These are phyloP conservation scores for Stachybotrys chlorohalonatus DNA, from an alignment of 2,329 filamentous ascomycete species.

Conservation along the genomic window DNA sequence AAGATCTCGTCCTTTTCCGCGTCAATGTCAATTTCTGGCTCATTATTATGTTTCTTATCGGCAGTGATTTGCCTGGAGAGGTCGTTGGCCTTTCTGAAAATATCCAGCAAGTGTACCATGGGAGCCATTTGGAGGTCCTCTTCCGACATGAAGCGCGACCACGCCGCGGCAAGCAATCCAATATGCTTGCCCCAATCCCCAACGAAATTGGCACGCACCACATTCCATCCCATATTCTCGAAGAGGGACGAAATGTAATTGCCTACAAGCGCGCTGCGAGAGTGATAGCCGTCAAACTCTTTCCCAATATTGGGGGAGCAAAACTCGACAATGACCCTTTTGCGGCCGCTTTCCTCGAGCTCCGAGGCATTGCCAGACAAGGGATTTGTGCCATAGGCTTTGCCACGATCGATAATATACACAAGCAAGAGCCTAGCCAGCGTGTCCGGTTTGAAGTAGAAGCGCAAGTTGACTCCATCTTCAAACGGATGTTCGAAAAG, in stretches of 20 bases:
- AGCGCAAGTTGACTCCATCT: constrained; percentile 14
- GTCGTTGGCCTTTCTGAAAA: constrained; percentile 58
- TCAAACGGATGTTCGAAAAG: constrained; percentile 11
- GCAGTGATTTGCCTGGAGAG: constrained; percentile 45
- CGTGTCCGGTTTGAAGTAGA: constrained; percentile 12
- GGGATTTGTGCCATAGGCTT: constrained; percentile 10
- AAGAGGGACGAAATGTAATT: constrained; percentile 60
- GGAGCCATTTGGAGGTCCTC: constrained; percentile 54
- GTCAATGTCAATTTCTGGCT: constrained; percentile 27
- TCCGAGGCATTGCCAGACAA: constrained; percentile 5
- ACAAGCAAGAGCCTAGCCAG: constrained; percentile 9
- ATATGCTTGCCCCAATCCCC: constrained; percentile 69
- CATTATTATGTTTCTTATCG: constrained; percentile 13
- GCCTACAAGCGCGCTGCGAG: constrained; percentile 63
- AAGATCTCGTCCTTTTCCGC: constrained; percentile 47
- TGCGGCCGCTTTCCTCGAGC: constrained; percentile 3
- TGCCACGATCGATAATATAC: constrained; percentile 11
- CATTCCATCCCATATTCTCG: constrained; percentile 57
- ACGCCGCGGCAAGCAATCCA: constrained; percentile 55
- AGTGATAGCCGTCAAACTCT: constrained; percentile 60
- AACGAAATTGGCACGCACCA: constrained; percentile 60
- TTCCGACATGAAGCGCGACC: constrained; percentile 56
- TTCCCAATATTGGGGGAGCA: constrained; percentile 68
- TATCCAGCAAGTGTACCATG: constrained; percentile 58
- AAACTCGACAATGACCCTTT: constrained; percentile 56